Base-by-base conservation (phyloP, 2,329 filamentous ascomycete genomes). In the Fusarium temperatum region DNA sequence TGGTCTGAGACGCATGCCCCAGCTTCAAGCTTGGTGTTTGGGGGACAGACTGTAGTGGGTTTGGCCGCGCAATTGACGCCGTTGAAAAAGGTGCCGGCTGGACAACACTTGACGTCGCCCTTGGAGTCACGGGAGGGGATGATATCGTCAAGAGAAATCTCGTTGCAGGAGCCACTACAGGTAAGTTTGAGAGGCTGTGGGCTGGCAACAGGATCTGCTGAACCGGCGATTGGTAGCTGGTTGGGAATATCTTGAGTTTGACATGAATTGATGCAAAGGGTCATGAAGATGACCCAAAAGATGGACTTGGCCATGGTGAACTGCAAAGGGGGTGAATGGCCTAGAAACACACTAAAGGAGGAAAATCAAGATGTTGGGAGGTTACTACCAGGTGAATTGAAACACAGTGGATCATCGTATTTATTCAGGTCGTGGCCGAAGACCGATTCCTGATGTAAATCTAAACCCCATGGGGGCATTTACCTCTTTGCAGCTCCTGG, bases 261-360 rank as follows among this genome's bases (percentile, higher is more conserved):
- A 18, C 36, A 24, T 38, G 8, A 41, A 32, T 22, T 36, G n/a
- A 30, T 24, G 10, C 1, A 41, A 7, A 55, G 9, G 20, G 26
- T 13, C 36, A 30, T 20, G 4, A 30, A 38, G 5, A 53, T 8
- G 32, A 18, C 32, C 48, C 32, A 53, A 5, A 10, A 3, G 7
- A 22, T 17, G 18, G 22, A 12, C 15, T n/a, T 55, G 22, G 18
- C 26, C 51, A 55, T 55, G 24, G 8, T 5, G 0, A n/a, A 1
- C 1, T 41, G 1, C 15, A 17, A 36, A 36, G 8, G 7, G 15
- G 1, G 0, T 36, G 3, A 1, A 36, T 36, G 35, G 0, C 35
- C 15, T 1, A 36, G 13, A 15, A 35, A 15, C 0, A 1, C 0
- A 15, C 13, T 15, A 3, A 35, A 8, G 32, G 0, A 35, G 14